These are phyloP conservation scores for Chaetoceros tenuissimus DNA, from an alignment of 108 stramenopile genomes.

Conservation along the genomic window DNA sequence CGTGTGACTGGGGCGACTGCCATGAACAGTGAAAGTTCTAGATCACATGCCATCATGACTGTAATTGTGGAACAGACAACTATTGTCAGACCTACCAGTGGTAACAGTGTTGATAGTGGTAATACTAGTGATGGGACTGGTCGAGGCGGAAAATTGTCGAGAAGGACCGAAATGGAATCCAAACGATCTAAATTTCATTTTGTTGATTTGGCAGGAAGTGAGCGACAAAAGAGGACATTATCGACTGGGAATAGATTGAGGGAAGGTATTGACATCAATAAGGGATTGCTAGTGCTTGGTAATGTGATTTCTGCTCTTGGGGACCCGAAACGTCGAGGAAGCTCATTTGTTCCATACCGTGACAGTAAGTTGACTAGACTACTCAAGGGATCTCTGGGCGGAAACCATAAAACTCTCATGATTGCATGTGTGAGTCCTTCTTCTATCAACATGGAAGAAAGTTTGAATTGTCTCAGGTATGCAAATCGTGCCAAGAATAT, in stretches of 20 bases:
- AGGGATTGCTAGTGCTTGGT: conserved; percentile 90
- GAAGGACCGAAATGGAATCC: background rate
- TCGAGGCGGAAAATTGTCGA: background rate
- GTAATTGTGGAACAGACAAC: conserved; percentile 52
- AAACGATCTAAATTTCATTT: conserved; percentile 61
- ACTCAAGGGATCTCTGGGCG: conserved; percentile 85
- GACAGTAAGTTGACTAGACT: conserved; percentile 92
- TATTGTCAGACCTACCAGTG: conserved; percentile 17
- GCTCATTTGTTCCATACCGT: conserved; percentile 88
- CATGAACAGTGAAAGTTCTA: conserved; percentile 73
- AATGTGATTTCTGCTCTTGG: conserved; percentile 96
- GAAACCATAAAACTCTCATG: conserved; percentile 97
- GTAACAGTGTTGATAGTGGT: conserved; percentile 4
- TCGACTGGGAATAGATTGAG: conserved; percentile 74
- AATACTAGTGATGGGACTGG: background rate
- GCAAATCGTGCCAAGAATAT: conserved; percentile 98
- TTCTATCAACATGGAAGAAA: conserved; percentile 78
- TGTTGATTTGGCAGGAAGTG: conserved; percentile 91
- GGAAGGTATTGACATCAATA: conserved; percentile 97
- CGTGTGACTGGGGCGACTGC: conserved; percentile 88
- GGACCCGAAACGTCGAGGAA: conserved; percentile 57
- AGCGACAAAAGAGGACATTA: conserved; percentile 73
- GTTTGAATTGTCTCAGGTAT: conserved; percentile 90
- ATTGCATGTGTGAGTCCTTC: conserved; percentile 90
- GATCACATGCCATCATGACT: conserved; percentile 88